Evolutionary conservation across 164 flowering plant genomes (phyloP), one percentile per base, ranked within the genome.

Genomic region (Vitis riparia): DNA sequence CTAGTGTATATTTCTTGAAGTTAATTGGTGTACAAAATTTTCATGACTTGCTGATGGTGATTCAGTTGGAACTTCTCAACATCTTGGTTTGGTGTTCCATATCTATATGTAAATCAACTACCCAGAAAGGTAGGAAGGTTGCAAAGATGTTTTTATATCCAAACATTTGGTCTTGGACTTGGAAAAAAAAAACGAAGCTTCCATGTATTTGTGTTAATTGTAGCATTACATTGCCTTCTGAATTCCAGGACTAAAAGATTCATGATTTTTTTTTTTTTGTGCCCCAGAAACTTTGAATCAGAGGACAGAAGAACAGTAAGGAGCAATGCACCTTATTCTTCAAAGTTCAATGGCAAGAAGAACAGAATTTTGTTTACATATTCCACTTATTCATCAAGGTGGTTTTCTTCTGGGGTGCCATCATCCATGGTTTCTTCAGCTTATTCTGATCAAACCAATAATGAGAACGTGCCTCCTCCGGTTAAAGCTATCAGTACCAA

Each of bases 261-360:
- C 37, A 55, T 1, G 27, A 15, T 5, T 55, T 37, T 16, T 9
- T 47, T 5, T 70, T 73, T 14, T 62, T 67, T 59, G 2, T 67
- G 70, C 48, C 32, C 62, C 77, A 85, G 86, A 67, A 69, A 72
- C 52, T 17, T 69, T 55, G 58, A 62, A 60, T 68, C 70, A 56
- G 70, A 69, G 29, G 71, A 65, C 10, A 73, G 53, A 58, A 50
- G 27, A 29, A 68, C 30, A 48, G 32, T 16, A 23, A 59, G 51
- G 30, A 14, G 51, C 15, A 72, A 55, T 44, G 51, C 55, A 15
- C 49, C 29, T 23, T 13, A 68, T 56, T 15, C 55, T 2, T 66
- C 70, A 29, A 76, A 76, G 59, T 71, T 73, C 14, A 67, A 61
- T 32, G 47, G 69, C 37, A 75, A 63, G 68, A 70, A 71, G 14